phyloP scores from a whole-genome alignment of 2,329 filamentous ascomycete species.

The Aspergillus arachidicola region DNA sequence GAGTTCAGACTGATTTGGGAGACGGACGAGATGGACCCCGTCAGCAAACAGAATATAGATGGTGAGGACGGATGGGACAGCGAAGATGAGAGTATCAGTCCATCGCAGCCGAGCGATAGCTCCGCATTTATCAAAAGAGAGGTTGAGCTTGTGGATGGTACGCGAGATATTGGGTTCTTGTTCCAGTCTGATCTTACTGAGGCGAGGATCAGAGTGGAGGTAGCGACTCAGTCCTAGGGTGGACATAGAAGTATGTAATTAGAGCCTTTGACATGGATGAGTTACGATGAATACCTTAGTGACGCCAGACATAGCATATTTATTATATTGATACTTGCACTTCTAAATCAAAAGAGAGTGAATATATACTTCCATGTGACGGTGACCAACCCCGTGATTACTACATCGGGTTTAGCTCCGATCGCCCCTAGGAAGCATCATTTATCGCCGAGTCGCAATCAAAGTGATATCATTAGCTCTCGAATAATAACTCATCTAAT shows the following conservation, averaged over 20 bases:
- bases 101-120: conserved; percentile 38
- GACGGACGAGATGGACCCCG: conserved; percentile 86
- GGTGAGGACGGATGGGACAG: conserved; percentile 53
- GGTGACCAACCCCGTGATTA: background rate
- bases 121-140: conserved; percentile 72
- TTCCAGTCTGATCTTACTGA: conserved; percentile 68
- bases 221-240: conserved; percentile 8
- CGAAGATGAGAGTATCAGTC: conserved; percentile 40
- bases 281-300: background rate
- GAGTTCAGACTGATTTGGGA: conserved; percentile 75
- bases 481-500: background rate
- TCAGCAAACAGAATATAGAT: conserved; percentile 63
- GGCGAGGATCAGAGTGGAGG: conserved; percentile 71
- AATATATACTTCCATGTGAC: background rate
- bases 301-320: background rate
- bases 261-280: background rate
- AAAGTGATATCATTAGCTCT: conserved; percentile 9
- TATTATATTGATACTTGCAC: background rate
- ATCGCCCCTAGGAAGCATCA: background rate
- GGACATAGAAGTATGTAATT: background rate
- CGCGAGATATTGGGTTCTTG: conserved; percentile 79
- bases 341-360: background rate
- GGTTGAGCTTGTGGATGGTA: conserved; percentile 76
- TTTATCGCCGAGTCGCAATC: background rate
- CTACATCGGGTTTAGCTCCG: conserved; percentile 11